Evolutionary conservation across 2,329 filamentous ascomycete species (phyloP), one percentile per base, ranked within the genome.

Genomic region (Cadophora sp.): DNA sequence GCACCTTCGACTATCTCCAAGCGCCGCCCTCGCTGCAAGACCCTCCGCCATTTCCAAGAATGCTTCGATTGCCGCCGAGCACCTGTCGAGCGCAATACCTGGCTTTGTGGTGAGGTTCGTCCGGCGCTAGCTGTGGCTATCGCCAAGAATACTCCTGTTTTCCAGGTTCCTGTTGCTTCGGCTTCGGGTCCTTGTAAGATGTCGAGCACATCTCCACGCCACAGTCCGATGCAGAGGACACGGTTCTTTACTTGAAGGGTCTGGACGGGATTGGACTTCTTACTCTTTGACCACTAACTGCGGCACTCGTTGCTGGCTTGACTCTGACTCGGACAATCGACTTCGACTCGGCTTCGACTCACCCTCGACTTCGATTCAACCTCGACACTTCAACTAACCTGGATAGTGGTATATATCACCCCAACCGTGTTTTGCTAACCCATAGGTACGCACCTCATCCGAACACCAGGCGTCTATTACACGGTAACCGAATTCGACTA

Each of bases 41-140:
- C 37, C 29, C 16, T 58, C 29, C n/a, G 2, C 29, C 16, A 31
- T n/a, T 34, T 37, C 29, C 7, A 37, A 12, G 53, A 58, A 27
- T 58, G 53, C 29, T 37, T 58, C 53, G 53, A 58, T n/a, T 58
- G 53, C n/a, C 29, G 53, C n/a, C 53, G 53, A 11, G 27, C 16
- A 12, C 27, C 53, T 29, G 9, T 58, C 19, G 53, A 58, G 53
- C 29, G 29, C 19, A 34, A 58, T 29, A 34, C 29, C 4, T 58
- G 53, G 53, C 53, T 34, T 3, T 7, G n/a, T 19, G 29, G 19
- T 37, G 37, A 43, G 3, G n/a, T 58, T 27, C n/a, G 8, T 58
- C 53, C 53, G 3, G 53, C 53, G 6, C 19, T 22, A 4, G 27
- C 29, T 31, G 29, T 58, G 19, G 27, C 53, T 11, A 27, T 58